Conservation (phyloP, 176 grass and related monocot genomes). For the Phoenix dactylifera region DNA sequence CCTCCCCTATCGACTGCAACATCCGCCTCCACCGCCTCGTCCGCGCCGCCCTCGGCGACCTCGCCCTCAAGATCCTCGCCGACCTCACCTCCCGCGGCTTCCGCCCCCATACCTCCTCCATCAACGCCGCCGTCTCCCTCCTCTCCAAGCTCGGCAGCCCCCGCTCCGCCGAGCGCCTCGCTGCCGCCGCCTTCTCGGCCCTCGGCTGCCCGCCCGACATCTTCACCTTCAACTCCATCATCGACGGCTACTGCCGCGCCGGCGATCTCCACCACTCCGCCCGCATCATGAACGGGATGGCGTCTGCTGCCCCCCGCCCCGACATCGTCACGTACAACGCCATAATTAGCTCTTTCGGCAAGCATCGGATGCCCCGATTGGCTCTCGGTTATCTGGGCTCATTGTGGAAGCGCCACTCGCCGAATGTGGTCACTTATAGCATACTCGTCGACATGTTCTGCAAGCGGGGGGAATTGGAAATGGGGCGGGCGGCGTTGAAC, state of each 20-base stretch:
- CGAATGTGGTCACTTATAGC: slow-evolving; percentile 3
- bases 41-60: slow-evolving; percentile 2
- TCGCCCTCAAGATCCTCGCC: slow-evolving; percentile 12
- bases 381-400: background rate
- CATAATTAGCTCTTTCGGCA: background rate
- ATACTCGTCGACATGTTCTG: background rate
- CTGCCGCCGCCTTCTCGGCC: background rate
- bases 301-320: background rate
- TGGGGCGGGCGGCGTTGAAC: background rate
- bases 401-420: background rate
- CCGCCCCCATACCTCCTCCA: background rate
- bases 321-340: slow-evolving; percentile 7
- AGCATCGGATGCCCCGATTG: background rate
- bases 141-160: background rate
- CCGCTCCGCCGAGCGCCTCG: background rate
- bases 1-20: slow-evolving; percentile 1
- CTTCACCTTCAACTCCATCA: background rate
- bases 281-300: background rate
- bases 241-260: slow-evolving; percentile 1
- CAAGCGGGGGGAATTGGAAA: background rate
- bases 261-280: background rate
- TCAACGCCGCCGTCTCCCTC: slow-evolving; percentile 1
- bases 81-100: slow-evolving; percentile 8
- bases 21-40: slow-evolving; percentile 3
- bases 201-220: background rate